Evolutionary conservation across 164 flowering plant genomes (phyloP), one percentile per base, ranked within the genome.

Genomic region (Stephania yunnanensis): DNA sequence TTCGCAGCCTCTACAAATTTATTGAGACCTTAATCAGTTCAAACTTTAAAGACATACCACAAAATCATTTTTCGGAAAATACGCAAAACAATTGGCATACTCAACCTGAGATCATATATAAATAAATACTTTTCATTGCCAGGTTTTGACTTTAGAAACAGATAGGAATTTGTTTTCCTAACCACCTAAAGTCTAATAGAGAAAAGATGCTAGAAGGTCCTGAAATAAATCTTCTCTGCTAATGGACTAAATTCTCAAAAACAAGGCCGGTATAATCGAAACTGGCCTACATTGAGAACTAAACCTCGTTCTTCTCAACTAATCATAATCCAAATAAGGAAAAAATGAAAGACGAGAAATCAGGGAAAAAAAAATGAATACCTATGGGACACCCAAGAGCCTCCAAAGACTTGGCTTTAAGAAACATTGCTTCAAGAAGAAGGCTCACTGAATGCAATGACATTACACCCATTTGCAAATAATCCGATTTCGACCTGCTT

Each of bases 391-490:
- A 85, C 19, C 92, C 94, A 73, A 95, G 97, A 71, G 85, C 89
- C 76, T 84, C 89, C 74, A 95, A 70, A 69, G 97, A 90, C 82
- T 86, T 91, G 17, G 97, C 89, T 82, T 95, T 95, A 22, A 95
- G 95, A 36, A 92, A 79, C 68, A 92, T 86, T 78, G 99, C 99
- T 84, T 95, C 99, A 64, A 92, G 85, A 68, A 95, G 90, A 25
- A 95, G 80, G 82, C 98, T 93, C 76, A 95, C 97, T 0, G 99
- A 95, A 77, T 91, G 99, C 92, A 94, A 84, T 1, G 99, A 93
- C 99, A 95, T 91, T 50, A 86, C 80, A 77, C 82, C 81, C 5
- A 78, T 63, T 67, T 80, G 85, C 63, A 82, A 53, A 53, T 50
- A 78, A 42, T 88, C 90, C 7, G 83, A 80, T 82, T 87, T 93